phyloP scores from a whole-genome alignment of 139 green algal species.

The Micractinium sp. region DNA sequence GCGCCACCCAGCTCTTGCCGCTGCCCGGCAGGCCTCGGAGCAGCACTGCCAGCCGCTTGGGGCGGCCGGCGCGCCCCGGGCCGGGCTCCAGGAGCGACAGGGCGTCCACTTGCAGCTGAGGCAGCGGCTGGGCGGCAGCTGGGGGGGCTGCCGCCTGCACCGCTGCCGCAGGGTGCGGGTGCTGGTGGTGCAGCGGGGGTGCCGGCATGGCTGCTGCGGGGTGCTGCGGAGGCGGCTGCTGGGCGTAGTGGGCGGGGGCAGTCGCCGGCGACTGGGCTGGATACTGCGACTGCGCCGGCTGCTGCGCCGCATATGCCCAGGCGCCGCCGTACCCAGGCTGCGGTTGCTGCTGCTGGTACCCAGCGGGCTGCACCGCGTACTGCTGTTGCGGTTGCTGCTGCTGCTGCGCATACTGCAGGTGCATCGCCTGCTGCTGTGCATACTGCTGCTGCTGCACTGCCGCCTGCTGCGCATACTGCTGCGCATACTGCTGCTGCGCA shows the following conservation, averaged over 20 bases:
- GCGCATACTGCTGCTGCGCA: not conserved
- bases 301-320: not conserved
- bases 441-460: not conserved
- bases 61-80: constrained; percentile 51
- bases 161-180: not conserved
- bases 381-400: not conserved
- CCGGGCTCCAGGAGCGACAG: constrained; percentile 1
- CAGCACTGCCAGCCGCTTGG: constrained; percentile 65
- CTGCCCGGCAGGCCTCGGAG: constrained; percentile 80
- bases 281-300: not conserved
- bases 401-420: not conserved
- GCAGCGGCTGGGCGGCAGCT: not conserved
- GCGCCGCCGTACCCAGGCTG: not conserved
- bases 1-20: constrained; percentile 79
- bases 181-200: not conserved
- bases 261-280: not conserved
- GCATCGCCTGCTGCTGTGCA: not conserved
- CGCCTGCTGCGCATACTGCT: not conserved
- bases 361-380: not conserved
- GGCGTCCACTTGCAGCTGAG: not conserved
- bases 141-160: not conserved
- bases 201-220: not conserved
- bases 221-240: not conserved
- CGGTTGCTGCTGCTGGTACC: not conserved
- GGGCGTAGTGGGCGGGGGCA: not conserved